A percentile compares a stretch with the other conserved stretches of the same genome.
Evolutionary conservation across 2,329 filamentous ascomycete species (phyloP).

Genomic region (Ciborinia camelliae): DNA sequence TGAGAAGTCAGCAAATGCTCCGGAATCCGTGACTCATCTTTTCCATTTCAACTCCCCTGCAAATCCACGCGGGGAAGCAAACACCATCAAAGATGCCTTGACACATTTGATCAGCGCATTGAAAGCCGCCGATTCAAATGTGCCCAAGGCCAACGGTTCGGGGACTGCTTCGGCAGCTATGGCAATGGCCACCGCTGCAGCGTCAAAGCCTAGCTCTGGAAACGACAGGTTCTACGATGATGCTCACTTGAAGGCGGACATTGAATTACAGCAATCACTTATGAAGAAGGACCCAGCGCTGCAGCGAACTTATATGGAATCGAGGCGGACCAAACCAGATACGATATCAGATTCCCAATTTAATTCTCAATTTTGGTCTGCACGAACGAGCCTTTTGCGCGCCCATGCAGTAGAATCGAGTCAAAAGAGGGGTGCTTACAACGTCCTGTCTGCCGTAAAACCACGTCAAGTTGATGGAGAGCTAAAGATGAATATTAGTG

Average conservation of each 20-base stretch:
- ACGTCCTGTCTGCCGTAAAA: constrained; percentile 87
- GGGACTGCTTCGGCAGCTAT: constrained; percentile 62
- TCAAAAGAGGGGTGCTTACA: constrained; percentile 87
- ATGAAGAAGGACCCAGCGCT: constrained; percentile 75
- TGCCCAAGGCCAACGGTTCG: constrained; percentile 33
- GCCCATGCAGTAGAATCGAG: constrained; percentile 85
- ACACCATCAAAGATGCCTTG: constrained; percentile 77
- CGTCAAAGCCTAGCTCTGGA: constrained; percentile 44
- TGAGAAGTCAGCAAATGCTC: constrained; percentile 58
- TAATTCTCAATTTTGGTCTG: constrained; percentile 92
- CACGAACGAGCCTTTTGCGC: constrained; percentile 77
- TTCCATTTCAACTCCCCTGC: constrained; percentile 83
- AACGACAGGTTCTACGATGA: constrained; percentile 76
- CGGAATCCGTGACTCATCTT: constrained; percentile 67
- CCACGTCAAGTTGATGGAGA: constrained; percentile 71
- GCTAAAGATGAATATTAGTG: constrained; percentile 77
- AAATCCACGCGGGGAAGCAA: constrained; percentile 78
- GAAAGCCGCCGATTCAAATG: constrained; percentile 43
- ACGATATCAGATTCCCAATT: constrained; percentile 78
- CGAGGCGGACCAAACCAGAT: constrained; percentile 77
- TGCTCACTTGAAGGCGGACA: constrained; percentile 69
- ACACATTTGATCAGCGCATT: constrained; percentile 66
- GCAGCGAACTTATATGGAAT: constrained; percentile 82
- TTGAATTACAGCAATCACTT: constrained; percentile 81
- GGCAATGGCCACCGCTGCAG: constrained; percentile 71